phyloP scores from a whole-genome alignment of 2,329 filamentous ascomycete genomes.

The Simplicillium sp. region DNA sequence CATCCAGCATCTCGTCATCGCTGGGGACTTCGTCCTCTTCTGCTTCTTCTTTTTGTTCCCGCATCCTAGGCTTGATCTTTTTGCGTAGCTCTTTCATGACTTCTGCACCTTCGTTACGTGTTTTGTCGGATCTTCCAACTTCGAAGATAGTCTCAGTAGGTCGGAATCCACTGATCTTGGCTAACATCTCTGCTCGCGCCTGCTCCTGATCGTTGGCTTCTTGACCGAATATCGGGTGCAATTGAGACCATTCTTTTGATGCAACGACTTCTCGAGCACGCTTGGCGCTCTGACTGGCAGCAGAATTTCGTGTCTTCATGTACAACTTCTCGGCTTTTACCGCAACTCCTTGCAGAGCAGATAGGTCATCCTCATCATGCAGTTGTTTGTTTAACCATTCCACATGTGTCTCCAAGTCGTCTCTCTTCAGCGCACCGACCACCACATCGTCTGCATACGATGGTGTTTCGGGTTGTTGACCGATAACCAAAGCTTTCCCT shows the following conservation, averaged over 20 bases:
- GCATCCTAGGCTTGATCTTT: constrained; percentile 53
- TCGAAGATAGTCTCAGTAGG: constrained; percentile 97
- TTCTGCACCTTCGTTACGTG: constrained; percentile 56
- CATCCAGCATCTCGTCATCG: constrained; percentile 18
- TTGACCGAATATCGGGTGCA: constrained; percentile 74
- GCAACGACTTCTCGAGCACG: constrained; percentile 69
- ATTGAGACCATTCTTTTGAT: constrained; percentile 59
- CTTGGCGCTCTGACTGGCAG: constrained; percentile 83
- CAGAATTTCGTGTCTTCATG: constrained; percentile 78
- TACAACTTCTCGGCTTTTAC: constrained; percentile 90
- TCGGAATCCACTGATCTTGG: constrained; percentile 77
- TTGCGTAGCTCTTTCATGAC: constrained; percentile 65
- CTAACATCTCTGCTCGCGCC: constrained; percentile 77
- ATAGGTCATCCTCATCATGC: constrained; percentile 65
- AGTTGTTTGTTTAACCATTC: constrained; percentile 81
- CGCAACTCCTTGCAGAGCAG: constrained; percentile 61
- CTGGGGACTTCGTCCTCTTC: constrained; percentile 27
- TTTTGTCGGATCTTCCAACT: constrained; percentile 65
- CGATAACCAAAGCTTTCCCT: constrained; percentile 71
- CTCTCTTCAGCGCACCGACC: constrained; percentile 65
- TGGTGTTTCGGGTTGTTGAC: constrained; percentile 50
- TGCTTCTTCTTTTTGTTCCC: constrained; percentile 27
- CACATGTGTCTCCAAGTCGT: constrained; percentile 62
- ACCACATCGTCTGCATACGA: constrained; percentile 79
- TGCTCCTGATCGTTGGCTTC: constrained; percentile 56